These are phyloP conservation scores for Fusarium sp. DNA, from an alignment of 2,329 filamentous ascomycete species.

Conservation along the genomic window DNA sequence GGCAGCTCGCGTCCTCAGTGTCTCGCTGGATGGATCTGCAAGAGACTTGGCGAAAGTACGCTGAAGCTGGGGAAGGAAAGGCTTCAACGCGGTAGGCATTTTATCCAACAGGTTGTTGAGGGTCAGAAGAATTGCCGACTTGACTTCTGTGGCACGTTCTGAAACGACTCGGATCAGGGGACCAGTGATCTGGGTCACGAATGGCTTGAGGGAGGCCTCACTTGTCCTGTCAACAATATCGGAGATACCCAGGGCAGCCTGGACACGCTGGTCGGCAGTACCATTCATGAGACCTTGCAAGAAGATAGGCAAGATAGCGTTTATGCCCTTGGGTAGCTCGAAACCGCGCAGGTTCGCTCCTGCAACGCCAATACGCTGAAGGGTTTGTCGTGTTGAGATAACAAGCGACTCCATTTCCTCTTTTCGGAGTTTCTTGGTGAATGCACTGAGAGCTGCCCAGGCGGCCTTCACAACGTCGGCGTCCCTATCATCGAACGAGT, in stretches of 20 bases:
- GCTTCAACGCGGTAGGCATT: slow-evolving; percentile 94
- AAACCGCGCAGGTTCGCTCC: slow-evolving; percentile 90
- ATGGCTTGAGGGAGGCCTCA: slow-evolving; percentile 88
- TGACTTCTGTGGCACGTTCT: slow-evolving; percentile 95
- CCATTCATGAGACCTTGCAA: slow-evolving; percentile 98
- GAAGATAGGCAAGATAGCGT: slow-evolving; percentile 95
- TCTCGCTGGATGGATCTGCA: slow-evolving; percentile 91
- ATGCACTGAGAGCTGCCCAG: slow-evolving; percentile 86
- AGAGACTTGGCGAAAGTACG: slow-evolving; percentile 96
- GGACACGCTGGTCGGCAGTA: slow-evolving; percentile 88
- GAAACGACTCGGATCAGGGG: slow-evolving; percentile 98
- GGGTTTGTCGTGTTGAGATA: slow-evolving; percentile 83
- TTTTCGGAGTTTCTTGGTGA: slow-evolving; percentile 91
- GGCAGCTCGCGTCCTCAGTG: slow-evolving; percentile 87
- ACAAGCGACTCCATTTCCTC: slow-evolving; percentile 98
- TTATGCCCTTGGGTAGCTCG: slow-evolving; percentile 94
- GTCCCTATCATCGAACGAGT: slow-evolving; percentile 92
- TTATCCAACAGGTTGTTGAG: slow-evolving; percentile 96
- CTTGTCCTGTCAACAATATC: slow-evolving; percentile 95
- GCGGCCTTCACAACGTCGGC: slow-evolving; percentile 86
- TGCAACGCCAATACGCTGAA: slow-evolving; percentile 89
- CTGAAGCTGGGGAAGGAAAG: slow-evolving; percentile 95
- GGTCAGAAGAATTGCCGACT: slow-evolving; percentile 91
- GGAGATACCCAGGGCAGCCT: slow-evolving; percentile 91
- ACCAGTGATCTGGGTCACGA: slow-evolving; percentile 97